Conservation (phyloP, 1,284 basidiomycete genomes). For the Pisolithus thermaeus region DNA sequence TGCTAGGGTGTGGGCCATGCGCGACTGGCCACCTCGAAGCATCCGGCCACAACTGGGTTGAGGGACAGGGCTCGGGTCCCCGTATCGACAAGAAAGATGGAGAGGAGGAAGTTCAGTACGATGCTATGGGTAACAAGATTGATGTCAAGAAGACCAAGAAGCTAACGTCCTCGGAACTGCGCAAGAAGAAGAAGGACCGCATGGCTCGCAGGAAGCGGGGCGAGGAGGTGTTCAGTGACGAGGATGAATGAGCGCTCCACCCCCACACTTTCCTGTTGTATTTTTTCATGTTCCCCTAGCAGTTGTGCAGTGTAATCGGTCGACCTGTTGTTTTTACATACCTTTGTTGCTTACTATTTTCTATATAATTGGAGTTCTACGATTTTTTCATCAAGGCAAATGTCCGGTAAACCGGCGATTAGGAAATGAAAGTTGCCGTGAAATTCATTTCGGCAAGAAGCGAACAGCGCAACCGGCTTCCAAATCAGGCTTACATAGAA, state of each 20-base stretch:
- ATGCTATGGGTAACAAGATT: conserved; percentile 97
- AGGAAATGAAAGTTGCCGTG: too few relatives aligned
- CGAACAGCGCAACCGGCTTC: too few relatives aligned
- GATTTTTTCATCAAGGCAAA: background rate
- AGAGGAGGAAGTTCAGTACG: conserved; percentile 85
- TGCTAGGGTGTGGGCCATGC: conserved; percentile 86
- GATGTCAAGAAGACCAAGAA: conserved; percentile 83
- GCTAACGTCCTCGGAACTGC: conserved; percentile 65
- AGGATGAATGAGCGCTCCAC: conserved; percentile 51
- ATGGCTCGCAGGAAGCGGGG: conserved; percentile 85
- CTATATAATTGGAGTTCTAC: background rate
- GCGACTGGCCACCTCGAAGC: conserved; percentile 88
- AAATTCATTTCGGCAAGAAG: too few relatives aligned
- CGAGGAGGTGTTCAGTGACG: conserved; percentile 54
- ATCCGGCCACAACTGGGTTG: conserved; percentile 98
- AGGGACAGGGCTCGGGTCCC: conserved; percentile 89
- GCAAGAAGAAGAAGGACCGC: conserved; percentile 98
- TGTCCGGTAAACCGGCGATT: too few relatives aligned
- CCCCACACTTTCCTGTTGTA: background rate
- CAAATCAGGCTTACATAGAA: too few relatives aligned
- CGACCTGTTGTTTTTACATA: background rate
- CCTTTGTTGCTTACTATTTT: background rate
- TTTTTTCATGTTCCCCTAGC: conserved; percentile 12
- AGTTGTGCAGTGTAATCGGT: background rate
- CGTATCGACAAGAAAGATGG: conserved; percentile 88